Evolutionary conservation across 164 flowering plant genomes (phyloP).

Genomic region (Tetrastigma voinierianum): DNA sequence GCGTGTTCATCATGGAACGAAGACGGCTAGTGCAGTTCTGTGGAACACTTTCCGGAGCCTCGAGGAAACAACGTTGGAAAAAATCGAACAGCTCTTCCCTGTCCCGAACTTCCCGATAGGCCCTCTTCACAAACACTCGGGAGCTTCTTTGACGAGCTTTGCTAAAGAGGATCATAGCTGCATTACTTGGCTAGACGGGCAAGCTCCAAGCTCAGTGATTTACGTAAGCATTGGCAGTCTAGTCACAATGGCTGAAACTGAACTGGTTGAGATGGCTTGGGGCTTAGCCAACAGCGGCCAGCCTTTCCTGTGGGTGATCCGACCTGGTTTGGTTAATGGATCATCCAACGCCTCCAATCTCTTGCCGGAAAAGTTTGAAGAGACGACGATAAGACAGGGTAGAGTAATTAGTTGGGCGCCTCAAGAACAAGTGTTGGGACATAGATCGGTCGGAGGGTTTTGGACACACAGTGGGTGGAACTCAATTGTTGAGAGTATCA

Average conservation of each 20-base stretch:
- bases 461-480: slow-evolving; percentile 13
- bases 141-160: background rate
- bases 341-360: background rate
- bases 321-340: background rate
- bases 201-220: slow-evolving; percentile 9
- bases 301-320: slow-evolving; percentile 3
- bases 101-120: slow-evolving; percentile 1
- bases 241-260: background rate
- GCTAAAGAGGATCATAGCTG: background rate
- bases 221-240: slow-evolving; percentile 9
- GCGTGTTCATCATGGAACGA: background rate
- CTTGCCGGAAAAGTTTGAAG: background rate
- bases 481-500: slow-evolving; percentile 6
- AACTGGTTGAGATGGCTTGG: slow-evolving; percentile 2
- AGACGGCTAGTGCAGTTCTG: background rate
- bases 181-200: slow-evolving; percentile 7
- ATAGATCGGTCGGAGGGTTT: slow-evolving; percentile 7
- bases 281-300: slow-evolving; percentile 5
- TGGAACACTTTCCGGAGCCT: slow-evolving; percentile 1
- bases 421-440: slow-evolving; percentile 3
- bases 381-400: background rate
- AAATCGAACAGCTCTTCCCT: background rate
- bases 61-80: background rate
- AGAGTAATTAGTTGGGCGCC: slow-evolving; percentile 1
- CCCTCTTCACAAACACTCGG: slow-evolving; percentile 3